A percentile compares a stretch with the other conserved stretches of the same genome.
Conservation (phyloP, 106 monocot genomes). For the Amphibolis antarctica region DNA sequence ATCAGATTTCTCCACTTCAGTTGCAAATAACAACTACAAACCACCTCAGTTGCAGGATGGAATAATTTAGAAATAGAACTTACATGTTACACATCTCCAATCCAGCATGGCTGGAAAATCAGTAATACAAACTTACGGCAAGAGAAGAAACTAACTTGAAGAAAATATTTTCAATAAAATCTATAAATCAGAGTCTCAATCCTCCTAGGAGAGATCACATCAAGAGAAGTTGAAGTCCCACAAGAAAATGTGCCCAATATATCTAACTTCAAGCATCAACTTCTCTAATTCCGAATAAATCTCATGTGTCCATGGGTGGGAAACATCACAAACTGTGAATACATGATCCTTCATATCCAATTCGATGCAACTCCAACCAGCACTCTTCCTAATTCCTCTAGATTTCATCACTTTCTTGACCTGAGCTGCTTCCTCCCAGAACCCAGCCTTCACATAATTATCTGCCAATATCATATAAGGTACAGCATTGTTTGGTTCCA, state of each 20-base stretch:
- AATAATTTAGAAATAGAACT: no score
- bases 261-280: neutral
- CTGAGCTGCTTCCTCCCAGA: conserved; percentile 35
- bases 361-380: conserved; percentile 46
- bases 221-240: neutral
- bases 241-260: neutral
- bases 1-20: no score
- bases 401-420: conserved; percentile 30
- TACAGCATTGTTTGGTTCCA: conserved; percentile 34
- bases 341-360: conserved; percentile 17
- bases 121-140: no score
- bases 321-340: conserved; percentile 3
- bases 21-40: no score
- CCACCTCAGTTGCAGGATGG: no score
- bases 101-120: no score
- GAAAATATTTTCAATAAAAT: no score
- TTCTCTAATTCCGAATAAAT: conserved; percentile 4
- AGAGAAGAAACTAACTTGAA: no score
- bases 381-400: conserved; percentile 22
- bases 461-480: conserved; percentile 32
- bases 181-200: no score
- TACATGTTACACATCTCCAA: no score
- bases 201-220: neutral
- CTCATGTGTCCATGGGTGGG: neutral
- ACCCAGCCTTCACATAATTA: conserved; percentile 14